A percentile compares a stretch with the other conserved stretches of the same genome.
Conservation (phyloP, 1,284 basidiomycete genomes). For the Psilocybe mexicana region DNA sequence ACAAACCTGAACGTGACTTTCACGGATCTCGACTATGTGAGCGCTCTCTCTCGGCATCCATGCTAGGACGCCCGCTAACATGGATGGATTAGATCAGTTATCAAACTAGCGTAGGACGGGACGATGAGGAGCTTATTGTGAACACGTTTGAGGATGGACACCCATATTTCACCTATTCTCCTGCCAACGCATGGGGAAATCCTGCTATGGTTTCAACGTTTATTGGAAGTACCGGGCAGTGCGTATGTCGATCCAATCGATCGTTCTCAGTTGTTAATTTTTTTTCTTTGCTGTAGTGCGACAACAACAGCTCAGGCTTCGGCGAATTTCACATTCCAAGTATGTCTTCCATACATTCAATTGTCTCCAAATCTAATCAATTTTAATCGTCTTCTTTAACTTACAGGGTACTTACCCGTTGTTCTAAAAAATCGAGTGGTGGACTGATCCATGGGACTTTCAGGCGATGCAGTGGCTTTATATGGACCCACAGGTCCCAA, state of each 20-base stretch:
- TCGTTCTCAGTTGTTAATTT: too few species aligned
- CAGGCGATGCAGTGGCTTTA: constrained; percentile 37
- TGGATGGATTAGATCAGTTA: constrained; percentile 5
- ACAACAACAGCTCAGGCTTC: constrained; percentile 14
- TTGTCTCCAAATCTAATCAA: too few species aligned
- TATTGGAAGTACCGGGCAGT: constrained; percentile 18
- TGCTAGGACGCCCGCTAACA: not conserved
- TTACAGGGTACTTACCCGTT: too few species aligned
- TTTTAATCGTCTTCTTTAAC: too few species aligned
- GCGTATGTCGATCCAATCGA: not conserved
- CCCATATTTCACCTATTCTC: constrained; percentile 11
- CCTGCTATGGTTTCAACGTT: constrained; percentile 11
- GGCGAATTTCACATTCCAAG: constrained; percentile 18
- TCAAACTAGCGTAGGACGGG: constrained; percentile 7
- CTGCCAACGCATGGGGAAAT: constrained; percentile 10
- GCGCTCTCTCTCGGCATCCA: not conserved
- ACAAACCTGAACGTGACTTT: constrained; percentile 1
- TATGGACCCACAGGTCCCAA: constrained; percentile 39
- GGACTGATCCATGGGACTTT: too few species aligned
- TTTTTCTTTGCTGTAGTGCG: constrained; percentile 8
- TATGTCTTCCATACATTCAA: too few species aligned
- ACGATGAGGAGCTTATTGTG: constrained; percentile 11
- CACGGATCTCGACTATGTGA: constrained; percentile 4
- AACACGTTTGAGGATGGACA: constrained; percentile 16
- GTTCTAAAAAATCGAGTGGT: too few species aligned